Percentiles rank a stretch among this genome's conserved stretches.
phyloP scores from a whole-genome alignment of 75 land plant species.

The Cupressus sempervirens region DNA sequence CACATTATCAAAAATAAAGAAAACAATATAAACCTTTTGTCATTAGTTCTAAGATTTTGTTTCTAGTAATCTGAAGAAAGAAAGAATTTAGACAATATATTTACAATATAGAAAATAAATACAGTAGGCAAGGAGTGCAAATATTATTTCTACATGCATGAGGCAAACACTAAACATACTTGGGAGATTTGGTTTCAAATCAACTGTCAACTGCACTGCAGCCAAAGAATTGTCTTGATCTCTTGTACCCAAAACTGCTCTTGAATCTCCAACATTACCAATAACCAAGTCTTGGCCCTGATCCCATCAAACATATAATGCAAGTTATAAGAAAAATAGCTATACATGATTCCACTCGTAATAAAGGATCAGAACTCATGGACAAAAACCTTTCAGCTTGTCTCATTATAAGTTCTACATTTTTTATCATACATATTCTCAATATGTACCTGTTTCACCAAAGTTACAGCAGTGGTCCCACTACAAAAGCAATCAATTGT shows the following conservation, averaged over 20 bases:
- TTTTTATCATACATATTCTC: slow-evolving; percentile 1
- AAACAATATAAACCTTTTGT: neutral
- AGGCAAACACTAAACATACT: slow-evolving; percentile 26
- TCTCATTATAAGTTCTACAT: neutral
- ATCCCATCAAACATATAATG: slow-evolving; percentile 5
- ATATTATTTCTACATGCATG: neutral
- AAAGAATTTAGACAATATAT: neutral
- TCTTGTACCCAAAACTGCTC: slow-evolving; percentile 74
- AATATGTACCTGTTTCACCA: slow-evolving; percentile 76
- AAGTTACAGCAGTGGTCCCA: slow-evolving; percentile 90
- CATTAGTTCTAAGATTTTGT: neutral
- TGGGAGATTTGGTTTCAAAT: slow-evolving; percentile 85
- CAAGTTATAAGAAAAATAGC: neutral
- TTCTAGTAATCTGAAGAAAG: slow-evolving; percentile 2
- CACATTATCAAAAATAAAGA: neutral
- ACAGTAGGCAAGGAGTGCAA: neutral
- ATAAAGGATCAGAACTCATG: neutral
- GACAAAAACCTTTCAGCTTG: neutral
- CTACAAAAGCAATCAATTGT: slow-evolving; percentile 94
- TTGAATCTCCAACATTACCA: slow-evolving; percentile 87
- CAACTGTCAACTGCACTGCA: slow-evolving; percentile 79
- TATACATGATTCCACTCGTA: no score
- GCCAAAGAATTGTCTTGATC: slow-evolving; percentile 43
- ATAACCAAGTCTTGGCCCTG: slow-evolving; percentile 82
- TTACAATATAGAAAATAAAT: neutral